Base-by-base conservation (phyloP, 495 filamentous ascomycete genomes). In the Hyaloscypha hepaticicola region DNA sequence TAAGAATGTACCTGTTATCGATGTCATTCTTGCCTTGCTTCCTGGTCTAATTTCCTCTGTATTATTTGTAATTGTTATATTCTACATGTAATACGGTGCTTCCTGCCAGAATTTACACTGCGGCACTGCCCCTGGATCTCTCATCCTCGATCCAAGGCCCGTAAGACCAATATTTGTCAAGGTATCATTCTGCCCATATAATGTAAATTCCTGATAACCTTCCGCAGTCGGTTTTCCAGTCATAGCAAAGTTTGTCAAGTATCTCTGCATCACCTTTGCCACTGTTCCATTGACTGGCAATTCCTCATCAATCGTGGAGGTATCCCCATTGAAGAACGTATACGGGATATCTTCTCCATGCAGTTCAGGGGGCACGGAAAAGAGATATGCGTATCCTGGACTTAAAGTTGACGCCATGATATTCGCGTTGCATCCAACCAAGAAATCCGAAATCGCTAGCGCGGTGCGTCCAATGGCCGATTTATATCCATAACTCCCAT, bases 341-440 rank as follows among this genome's bases (percentile, higher is more conserved):
- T 83, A 87, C 19, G 76, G 8, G 16, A 84, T 60, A 70, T 87
- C 84, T 16, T 73, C 58, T 19, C 76, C 82, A 63, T 87, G 85
- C 38, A 76, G 68, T 9, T 75, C 86, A 0, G 87, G 85, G 6
- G 82, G 78, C 55, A 89, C 74, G 67, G 77, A 79, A 71, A 89
- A 90, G 19, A 80, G 69, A 70, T 89, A 90, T 3, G 79, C 75
- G 67, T 82, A 87, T 1, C 82, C 82, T 34, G 80, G 68, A 66
- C 84, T 83, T 12, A 74, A 82, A 8, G 24, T 27, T 63, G 62
- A 64, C 53, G 72, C 70, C 1, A 86, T 64, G 60, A 71, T 74
- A 70, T 76, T 68, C 22, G 77, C 74, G 66, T 82, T 82, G 72
- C 83, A 85, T 22, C 73, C 75, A 67, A 85, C 81, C 51, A 73